Evolutionary conservation across 23 red algal genomes (phyloP), one percentile per base, ranked within the genome.

Genomic region (Chondrus crispus): DNA sequence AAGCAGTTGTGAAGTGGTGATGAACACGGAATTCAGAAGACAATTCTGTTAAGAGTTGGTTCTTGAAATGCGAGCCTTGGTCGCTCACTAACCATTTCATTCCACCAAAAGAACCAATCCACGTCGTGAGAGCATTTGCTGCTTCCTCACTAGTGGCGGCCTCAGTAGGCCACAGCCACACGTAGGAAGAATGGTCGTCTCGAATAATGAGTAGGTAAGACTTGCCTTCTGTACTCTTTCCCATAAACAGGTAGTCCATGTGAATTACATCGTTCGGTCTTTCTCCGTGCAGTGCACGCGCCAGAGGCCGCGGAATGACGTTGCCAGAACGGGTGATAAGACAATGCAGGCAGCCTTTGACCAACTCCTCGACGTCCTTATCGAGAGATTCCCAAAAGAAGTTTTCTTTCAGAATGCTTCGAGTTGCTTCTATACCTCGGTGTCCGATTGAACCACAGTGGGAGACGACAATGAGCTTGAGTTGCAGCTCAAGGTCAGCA

Each of bases 341-440:
- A 18, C 72, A 91, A 46, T 91, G 87, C n/a, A 91, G 42, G 70
- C 72, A 91, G 66, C 20, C 22, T 80, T 80, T 48, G 6, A 91
- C 37, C 18, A 91, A 80, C 9, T 80, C 1, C 16, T 42, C 9
- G 1, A 91, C 72, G 18, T 91, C 87, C 2, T 46, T 5, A 3
- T 41, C 51, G 36, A 78, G 45, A 32, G 24, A 69, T 68, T 58
- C 38, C 87, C 72, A 91, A 24, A 45, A 81, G 39, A 81, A 74
- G 2, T 68, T 18, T 36, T 46, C 36, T 2, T 37, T 37, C 5
- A 89, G 36, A 22, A 64, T 69, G 10, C 8, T 55, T 5, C 12
- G 29, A 28, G 55, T 86, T 46, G 39, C 64, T 33, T 49, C 70
- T 1, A 39, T n/a, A 16, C 51, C 85, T 3, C 85, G 2, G 32